Evolutionary conservation across 495 filamentous ascomycete genomes (phyloP), one percentile per base, ranked within the genome.

Genomic region (Hyaloscypha finlandica): DNA sequence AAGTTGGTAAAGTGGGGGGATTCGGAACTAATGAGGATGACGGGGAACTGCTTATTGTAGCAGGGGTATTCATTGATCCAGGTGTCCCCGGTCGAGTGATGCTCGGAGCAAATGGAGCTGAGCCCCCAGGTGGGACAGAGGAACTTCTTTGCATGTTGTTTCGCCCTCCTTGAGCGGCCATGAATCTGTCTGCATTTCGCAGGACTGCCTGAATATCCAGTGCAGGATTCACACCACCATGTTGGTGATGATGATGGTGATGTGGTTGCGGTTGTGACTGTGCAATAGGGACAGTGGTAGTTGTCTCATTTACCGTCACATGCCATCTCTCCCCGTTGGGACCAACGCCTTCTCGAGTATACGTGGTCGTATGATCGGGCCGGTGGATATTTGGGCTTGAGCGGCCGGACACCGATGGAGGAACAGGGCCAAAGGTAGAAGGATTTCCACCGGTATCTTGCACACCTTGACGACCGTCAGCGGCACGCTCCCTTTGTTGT

Each of bases 81-180:
- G 59, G 64, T 14, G 68, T 66, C 4, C 30, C 63, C 32, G 61
- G 31, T 59, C 65, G 16, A 55, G 58, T 16, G 20, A 31, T 58
- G 22, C 37, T 39, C 9, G 56, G 61, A 20, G 32, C 48, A 32
- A 32, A 29, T 58, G 51, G 30, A 22, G 59, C n/a, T 32, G 78
- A 25, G 37, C 19, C 69, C 19, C 76, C 67, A 2, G 77, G 79
- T 20, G 77, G 77, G 52, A 77, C 80, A 8, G 81, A 81, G 30
- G 81, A 73, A 71, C 77, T 81, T 65, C 81, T 74, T 30, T 80
- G 78, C 80, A 84, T 83, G 29, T 79, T 80, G 68, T 77, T 77
- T 0, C 76, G 72, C 71, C 80, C 78, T n/a, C 68, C 68, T 39
- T 77, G 78, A 4, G 66, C 72, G n/a, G 77, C 72, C 20, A 66